Evolutionary conservation across 441 rosid species (phyloP), one percentile per base, ranked within the genome.

Genomic region (Gossypium davidsonii): DNA sequence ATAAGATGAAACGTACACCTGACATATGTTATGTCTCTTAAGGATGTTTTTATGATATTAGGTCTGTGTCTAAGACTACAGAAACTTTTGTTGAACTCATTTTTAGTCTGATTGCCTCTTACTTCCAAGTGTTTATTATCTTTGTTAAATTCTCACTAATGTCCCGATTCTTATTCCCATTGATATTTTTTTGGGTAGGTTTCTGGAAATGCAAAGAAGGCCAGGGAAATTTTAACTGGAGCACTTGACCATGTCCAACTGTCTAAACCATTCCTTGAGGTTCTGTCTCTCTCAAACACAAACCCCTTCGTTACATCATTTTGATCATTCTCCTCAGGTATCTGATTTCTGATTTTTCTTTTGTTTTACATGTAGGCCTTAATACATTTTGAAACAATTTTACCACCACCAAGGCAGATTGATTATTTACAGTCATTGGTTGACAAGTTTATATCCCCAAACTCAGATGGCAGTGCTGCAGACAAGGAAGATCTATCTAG

Each of bases 401-500:
- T 79, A 80, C 83, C 97, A 53, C 76, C 82, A 26, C 88, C 97
- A 51, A 91, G 89, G 80, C 82, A 84, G 80, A 86, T 89, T 76
- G 92, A 89, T 74, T 89, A 82, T 81, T 79, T 95, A 59, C 95
- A 85, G 65, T 76, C 91, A 12, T 79, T 89, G 78, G 92, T 95
- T 10, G 92, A 89, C 17, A 93, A 87, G 80, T 84, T 93, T 74
- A 77, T 95, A 60, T 56, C 51, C 11, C 88, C 93, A 53, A 86
- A 69, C 79, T 71, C 86, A 11, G 96, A 95, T 67, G 81, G 67
- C 76, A 89, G 82, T 84, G 67, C 83, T 21, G 76, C 85, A 23
- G 99, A 95, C 78, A 90, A 89, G 77, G 99, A 95, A 81, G 98
- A 95, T 74, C 77, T 95, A 17, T 91, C 97, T 26, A 80, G 86